Conservation (phyloP, 805 yeast species). For the Kockiozyma suomiensis region DNA sequence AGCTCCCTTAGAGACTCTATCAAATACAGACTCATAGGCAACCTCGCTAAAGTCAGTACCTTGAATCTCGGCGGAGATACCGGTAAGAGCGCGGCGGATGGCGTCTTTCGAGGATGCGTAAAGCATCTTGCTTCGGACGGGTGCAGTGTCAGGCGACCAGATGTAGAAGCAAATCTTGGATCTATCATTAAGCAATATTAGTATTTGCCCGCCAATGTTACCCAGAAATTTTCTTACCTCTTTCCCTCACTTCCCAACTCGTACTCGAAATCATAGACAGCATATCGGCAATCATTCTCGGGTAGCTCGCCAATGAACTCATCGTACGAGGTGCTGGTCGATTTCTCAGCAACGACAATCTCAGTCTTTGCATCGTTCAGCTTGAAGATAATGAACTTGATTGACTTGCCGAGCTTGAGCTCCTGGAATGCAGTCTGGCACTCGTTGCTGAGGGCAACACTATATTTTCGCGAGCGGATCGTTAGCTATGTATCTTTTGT, state of each 20-base stretch:
- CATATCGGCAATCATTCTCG: constrained; percentile 95
- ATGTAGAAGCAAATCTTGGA: constrained; percentile 71
- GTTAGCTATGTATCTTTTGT: background rate
- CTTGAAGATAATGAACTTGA: constrained; percentile 78
- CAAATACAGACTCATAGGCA: constrained; percentile 89
- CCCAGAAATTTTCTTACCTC: constrained; percentile 55
- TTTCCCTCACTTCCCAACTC: constrained; percentile 92
- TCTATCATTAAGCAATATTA: constrained; percentile 38
- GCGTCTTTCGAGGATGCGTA: constrained; percentile 99
- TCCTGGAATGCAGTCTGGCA: constrained; percentile 93
- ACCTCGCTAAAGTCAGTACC: constrained; percentile 98
- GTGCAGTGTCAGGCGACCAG: constrained; percentile 99
- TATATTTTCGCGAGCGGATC: constrained; percentile 37
- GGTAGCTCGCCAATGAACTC: constrained; percentile 84
- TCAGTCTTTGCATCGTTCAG: constrained; percentile 85
- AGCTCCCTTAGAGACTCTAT: constrained; percentile 82
- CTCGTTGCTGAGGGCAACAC: constrained; percentile 87
- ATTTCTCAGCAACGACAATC: constrained; percentile 85
- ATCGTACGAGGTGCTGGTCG: constrained; percentile 76
- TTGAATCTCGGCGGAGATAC: constrained; percentile 91
- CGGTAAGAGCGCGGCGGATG: constrained; percentile 94
- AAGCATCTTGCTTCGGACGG: constrained; percentile 92
- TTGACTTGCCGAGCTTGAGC: constrained; percentile 83
- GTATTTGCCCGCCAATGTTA: background rate
- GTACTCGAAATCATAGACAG: constrained; percentile 95